Base-by-base conservation (phyloP, 2,329 filamentous ascomycete species). In the Pseudogymnoascus verrucosus region DNA sequence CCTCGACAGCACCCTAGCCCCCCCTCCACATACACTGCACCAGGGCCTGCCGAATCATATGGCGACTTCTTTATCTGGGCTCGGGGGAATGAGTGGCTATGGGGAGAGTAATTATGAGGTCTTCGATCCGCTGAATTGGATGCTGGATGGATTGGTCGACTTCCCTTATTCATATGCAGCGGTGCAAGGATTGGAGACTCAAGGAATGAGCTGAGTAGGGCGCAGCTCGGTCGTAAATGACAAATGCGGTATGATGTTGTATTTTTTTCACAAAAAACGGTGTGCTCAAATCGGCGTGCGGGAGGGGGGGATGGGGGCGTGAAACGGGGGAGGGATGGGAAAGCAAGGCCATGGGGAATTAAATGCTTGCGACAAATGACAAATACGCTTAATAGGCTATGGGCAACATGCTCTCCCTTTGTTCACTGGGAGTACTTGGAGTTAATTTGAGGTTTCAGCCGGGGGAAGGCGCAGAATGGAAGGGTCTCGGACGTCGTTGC, bases 111-210 rank as follows among this genome's bases (percentile, higher is more conserved):
- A 86, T 69, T 92, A 92, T 74, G 90, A 96, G 74, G 91, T 96
- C 66, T 96, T 96, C 72, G 92, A 96, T 76, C 91, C 93, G 0
- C 82, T 96, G 70, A 91, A 93, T 74, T 97, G 93, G 93, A 91
- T 96, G 80, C 79, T 97, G 65, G 93, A 97, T 74, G 90, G 90
- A 12, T 80, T 93, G 36, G 80, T 95, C 65, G 89, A 93, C 72
- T 89, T 93, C 72, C 90, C 90, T 67, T 92, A 88, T 72, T 82
- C 80, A 10, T 88, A 84, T 70, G 79, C 82, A 39, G 84, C 88
- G 65, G 72, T 80, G 64, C 77, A 78, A 34, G 79, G 78, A 3
- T 71, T 81, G 64, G 79, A 81, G 66, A 67, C 75, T 16, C 72
- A 69, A 64, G 68, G 68, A 4, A 65, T 72, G 64, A 64, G 40